phyloP scores from a whole-genome alignment of 2,329 filamentous ascomycete species.

The Penicillium sp. region DNA sequence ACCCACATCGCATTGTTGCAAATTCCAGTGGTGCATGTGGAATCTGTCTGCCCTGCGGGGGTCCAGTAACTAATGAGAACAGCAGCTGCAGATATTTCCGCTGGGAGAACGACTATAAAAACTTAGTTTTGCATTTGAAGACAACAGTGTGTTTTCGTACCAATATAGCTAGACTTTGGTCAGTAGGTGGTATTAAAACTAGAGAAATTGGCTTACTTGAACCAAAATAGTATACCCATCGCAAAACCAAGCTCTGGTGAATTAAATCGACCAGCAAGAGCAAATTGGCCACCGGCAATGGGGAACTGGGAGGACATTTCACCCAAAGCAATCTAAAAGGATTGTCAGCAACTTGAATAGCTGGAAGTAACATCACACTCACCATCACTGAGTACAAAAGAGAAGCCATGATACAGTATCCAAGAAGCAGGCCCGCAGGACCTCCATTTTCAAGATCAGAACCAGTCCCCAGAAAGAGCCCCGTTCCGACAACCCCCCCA shows the following conservation, averaged over 20 bases:
- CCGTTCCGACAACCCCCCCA: constrained; percentile 14
- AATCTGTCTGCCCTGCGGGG: constrained; percentile 8
- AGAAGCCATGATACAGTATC: constrained; percentile 13
- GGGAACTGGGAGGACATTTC: constrained; percentile 13
- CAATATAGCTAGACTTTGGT: constrained; percentile 5
- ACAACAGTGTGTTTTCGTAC: neutral
- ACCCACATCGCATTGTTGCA: constrained; percentile 19
- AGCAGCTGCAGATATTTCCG: constrained; percentile 10
- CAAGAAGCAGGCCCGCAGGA: constrained; percentile 9
- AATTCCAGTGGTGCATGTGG: constrained; percentile 16
- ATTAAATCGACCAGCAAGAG: constrained; percentile 10
- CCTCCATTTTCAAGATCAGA: constrained; percentile 9
- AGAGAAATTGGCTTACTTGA: neutral
- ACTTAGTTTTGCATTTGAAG: neutral
- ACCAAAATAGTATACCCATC: constrained; percentile 12
- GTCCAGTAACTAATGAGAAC: constrained; percentile 11
- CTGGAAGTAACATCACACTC: neutral
- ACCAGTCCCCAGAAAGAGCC: constrained; percentile 8
- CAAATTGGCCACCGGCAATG: constrained; percentile 10
- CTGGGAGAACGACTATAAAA: constrained; percentile 14
- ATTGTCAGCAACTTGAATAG: neutral
- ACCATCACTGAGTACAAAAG: constrained; percentile 11
- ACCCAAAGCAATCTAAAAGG: constrained; percentile 5
- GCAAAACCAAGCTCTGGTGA: constrained; percentile 13
- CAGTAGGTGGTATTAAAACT: neutral